Evolutionary conservation across 164 flowering plant species (phyloP).

Genomic region (Vitis riparia): DNA sequence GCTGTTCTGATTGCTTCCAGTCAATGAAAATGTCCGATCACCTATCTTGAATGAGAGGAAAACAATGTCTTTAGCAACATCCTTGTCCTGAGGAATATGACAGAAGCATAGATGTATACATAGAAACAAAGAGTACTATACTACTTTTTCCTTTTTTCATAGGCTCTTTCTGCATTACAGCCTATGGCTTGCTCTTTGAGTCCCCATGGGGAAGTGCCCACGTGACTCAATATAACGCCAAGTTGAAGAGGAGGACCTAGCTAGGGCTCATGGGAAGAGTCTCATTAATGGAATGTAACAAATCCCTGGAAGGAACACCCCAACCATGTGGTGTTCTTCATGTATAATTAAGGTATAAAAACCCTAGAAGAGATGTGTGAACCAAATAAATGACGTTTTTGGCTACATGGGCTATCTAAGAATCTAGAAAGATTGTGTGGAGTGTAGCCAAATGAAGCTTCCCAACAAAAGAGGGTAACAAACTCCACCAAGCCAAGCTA

Average conservation of each 20-base stretch:
- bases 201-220: too few species aligned
- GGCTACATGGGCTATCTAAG: not conserved
- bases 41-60: too few species aligned
- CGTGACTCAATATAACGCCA: not conserved
- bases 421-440: not conserved
- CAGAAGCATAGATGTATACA: too few species aligned
- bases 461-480: constrained; percentile 4
- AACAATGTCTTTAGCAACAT: too few species aligned
- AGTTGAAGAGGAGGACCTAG: not conserved
- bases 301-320: not conserved
- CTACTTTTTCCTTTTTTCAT: too few species aligned
- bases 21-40: too few species aligned
- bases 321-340: not conserved
- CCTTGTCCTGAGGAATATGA: too few species aligned
- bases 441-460: constrained; percentile 9
- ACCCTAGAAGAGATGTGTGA: constrained; percentile 1
- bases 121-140: too few species aligned
- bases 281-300: constrained; percentile 5
- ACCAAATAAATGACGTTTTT: not conserved
- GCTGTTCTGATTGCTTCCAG: too few species aligned
- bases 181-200: too few species aligned
- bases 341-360: not conserved
- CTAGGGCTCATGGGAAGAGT: not conserved
- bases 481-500: not conserved
- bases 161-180: too few species aligned